These are phyloP conservation scores for Rosa persica DNA, from an alignment of 306 rosid species.

Conservation along the genomic window DNA sequence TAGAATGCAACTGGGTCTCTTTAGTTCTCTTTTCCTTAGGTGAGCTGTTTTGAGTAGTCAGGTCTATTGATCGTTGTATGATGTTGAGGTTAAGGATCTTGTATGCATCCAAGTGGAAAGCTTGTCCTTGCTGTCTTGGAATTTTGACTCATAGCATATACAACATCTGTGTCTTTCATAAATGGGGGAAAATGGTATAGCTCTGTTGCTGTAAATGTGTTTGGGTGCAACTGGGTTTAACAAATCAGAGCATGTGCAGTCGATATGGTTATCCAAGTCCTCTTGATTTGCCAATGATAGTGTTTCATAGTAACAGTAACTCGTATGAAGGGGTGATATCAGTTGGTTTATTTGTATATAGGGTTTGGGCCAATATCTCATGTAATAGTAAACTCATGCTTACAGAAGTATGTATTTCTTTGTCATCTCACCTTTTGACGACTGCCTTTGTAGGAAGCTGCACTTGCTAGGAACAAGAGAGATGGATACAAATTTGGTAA, in stretches of 20 bases:
- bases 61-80: not conserved
- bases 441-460: constrained; percentile 19
- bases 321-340: not conserved
- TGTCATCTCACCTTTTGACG: not conserved
- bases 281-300: not conserved
- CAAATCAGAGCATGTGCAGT: not conserved
- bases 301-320: not conserved
- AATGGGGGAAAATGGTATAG: not conserved
- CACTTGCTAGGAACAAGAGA: constrained; percentile 15
- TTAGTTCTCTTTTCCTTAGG: not conserved
- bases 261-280: not conserved
- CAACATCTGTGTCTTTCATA: too few relatives aligned
- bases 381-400: not conserved
- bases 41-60: not conserved
- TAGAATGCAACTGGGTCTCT: not conserved
- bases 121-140: not conserved
- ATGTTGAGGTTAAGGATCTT: not conserved
- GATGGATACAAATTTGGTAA: constrained; percentile 17
- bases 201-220: not conserved
- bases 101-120: not conserved
- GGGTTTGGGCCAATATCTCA: not conserved
- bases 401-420: not conserved
- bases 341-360: not conserved
- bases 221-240: not conserved
- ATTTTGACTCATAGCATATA: not conserved